Conservation (phyloP, 176 grass and related monocot species). For the Canna indica region DNA sequence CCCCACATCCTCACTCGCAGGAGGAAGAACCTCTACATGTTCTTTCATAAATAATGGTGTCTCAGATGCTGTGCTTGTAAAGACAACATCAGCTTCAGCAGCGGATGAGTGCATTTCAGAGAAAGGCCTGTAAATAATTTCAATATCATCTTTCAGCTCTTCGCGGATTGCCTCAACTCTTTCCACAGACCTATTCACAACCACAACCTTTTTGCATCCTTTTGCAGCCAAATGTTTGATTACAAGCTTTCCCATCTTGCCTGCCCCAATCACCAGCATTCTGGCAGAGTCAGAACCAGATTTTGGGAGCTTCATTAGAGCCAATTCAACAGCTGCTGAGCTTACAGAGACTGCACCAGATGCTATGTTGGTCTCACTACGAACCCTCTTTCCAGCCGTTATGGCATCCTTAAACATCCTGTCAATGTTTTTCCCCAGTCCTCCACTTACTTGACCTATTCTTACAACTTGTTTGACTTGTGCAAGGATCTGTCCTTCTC, state of each 20-base stretch:
- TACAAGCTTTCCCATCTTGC: constrained; percentile 24
- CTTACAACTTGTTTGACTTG: constrained; percentile 22
- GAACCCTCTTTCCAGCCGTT: constrained; percentile 17
- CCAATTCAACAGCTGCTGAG: constrained; percentile 13
- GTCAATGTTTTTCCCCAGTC: constrained; percentile 21
- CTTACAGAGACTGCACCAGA: constrained; percentile 19
- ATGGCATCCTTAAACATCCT: constrained; percentile 23
- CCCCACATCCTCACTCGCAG: constrained; percentile 15
- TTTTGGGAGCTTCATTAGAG: constrained; percentile 3
- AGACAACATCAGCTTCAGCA: constrained; percentile 24
- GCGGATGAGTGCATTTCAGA: constrained; percentile 1
- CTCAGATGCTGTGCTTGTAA: constrained; percentile 18
- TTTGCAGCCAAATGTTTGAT: constrained; percentile 24
- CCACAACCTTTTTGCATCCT: constrained; percentile 8
- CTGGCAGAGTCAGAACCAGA: neutral
- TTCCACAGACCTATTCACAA: constrained; percentile 12
- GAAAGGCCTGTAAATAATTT: constrained; percentile 21
- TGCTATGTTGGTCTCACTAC: constrained; percentile 18
- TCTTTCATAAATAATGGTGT: constrained; percentile 18
- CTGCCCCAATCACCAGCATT: constrained; percentile 20
- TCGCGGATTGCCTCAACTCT: constrained; percentile 12
- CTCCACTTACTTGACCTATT: constrained; percentile 18
- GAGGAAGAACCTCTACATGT: constrained; percentile 13
- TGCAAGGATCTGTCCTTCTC: constrained; percentile 24
- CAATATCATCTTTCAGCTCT: constrained; percentile 18